Evolutionary conservation across 306 rosid species (phyloP), one percentile per base, ranked within the genome.

Genomic region (Prosopis cineraria): DNA sequence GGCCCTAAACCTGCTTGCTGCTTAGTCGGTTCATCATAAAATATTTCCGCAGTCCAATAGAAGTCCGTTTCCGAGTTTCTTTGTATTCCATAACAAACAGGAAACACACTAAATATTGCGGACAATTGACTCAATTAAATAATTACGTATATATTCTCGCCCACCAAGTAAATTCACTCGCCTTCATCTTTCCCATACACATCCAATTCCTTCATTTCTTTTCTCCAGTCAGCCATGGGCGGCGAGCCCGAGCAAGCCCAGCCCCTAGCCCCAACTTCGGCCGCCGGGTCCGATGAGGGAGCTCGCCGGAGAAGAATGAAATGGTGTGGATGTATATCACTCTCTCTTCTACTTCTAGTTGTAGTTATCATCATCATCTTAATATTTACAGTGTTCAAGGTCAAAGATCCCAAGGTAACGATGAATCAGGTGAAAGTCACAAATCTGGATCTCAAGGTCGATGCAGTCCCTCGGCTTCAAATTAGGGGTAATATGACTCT

Each of bases 401-500:
- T 88, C 10, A 88, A 91, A 80, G 86, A 90, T 7, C 90, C 97
- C 1, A 55, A 81, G 7, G 68, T 88, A 20, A 81, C 58, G 14
- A 76, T 87, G 73, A 91, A 90, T 64, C 68, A 74, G 0, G 3
- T 89, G 41, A 75, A 67, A 4, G 50, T 91, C 83, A 82, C 84
- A 3, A 59, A 69, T 30, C 82, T 91, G 1, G 78, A 85, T 77
- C 30, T 85, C 27, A 47, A 9, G 20, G 36, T 86, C 55, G 72
- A 36, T 74, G 60, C 73, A 14, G 5, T 7, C 10, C 82, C 85
- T 25, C 2, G 3, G 24, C 27, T 33, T 7, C 81, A 82, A 60
- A 82, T 85, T 8, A 87, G 87, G 3, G 25, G 81, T 16, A 91
- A 89, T 83, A 78, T 91, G 73, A 67, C 93, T n/a, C 30, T 87